phyloP scores from a whole-genome alignment of 192 early-diverging fungal genomes.

The Backusella mclennaniae region DNA sequence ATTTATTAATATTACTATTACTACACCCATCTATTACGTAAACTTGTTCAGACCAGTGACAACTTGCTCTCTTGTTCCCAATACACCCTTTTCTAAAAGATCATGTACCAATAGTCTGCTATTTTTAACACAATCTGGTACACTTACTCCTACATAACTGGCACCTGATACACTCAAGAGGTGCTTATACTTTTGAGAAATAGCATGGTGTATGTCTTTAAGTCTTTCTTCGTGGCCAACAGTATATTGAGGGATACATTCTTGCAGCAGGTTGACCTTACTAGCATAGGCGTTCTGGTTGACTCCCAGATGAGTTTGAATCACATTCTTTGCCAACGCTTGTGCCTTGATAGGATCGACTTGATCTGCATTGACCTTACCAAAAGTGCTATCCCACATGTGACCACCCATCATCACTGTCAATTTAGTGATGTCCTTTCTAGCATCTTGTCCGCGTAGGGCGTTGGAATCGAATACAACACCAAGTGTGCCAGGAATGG shows the following conservation, averaged over 20 bases:
- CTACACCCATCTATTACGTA: neutral
- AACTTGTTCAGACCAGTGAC: constrained; percentile 35
- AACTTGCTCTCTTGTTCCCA: constrained; percentile 21
- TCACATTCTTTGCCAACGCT: constrained; percentile 50
- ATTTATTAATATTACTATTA: too few relatives aligned
- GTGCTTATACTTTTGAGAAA: constrained; percentile 47
- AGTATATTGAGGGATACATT: constrained; percentile 89
- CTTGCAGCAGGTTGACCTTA: constrained; percentile 55
- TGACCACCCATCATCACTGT: constrained; percentile 94
- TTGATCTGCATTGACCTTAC: constrained; percentile 16
- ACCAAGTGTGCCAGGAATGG: constrained; percentile 60
- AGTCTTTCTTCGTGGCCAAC: constrained; percentile 79
- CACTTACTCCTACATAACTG: constrained; percentile 79
- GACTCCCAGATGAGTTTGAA: constrained; percentile 63
- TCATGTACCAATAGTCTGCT: constrained; percentile 59
- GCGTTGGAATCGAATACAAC: constrained; percentile 87
- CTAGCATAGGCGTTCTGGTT: constrained; percentile 41
- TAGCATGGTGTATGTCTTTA: constrained; percentile 55
- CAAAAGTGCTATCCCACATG: constrained; percentile 60
- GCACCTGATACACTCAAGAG: constrained; percentile 74
- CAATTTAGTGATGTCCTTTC: constrained; percentile 46
- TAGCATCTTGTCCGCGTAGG: constrained; percentile 65
- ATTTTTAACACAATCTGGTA: constrained; percentile 80
- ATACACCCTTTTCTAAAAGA: constrained; percentile 42
- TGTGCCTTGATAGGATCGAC: constrained; percentile 33